Conservation (phyloP, 1,284 basidiomycete species). For the Tremellales sp. region DNA sequence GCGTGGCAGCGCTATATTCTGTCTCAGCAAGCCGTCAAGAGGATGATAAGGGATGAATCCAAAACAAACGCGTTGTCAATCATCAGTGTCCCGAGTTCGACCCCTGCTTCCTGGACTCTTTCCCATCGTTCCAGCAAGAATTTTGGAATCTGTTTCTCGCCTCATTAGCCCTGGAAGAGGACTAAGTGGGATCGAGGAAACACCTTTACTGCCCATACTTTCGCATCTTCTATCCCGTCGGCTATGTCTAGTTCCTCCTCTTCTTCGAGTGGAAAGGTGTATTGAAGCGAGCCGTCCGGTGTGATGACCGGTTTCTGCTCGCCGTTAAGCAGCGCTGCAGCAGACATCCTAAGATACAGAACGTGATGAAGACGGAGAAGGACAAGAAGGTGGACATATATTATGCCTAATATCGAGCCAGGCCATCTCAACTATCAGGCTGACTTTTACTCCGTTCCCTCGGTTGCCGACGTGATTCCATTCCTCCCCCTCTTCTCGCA, state of each 20-base stretch:
- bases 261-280: constrained; percentile 7
- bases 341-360: neutral
- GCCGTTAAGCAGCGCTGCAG: neutral
- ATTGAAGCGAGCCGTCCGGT: no score
- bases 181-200: neutral
- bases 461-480: neutral
- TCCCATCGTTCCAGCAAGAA: constrained; percentile 54
- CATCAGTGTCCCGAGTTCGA: constrained; percentile 51
- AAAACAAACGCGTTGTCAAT: constrained; percentile 49
- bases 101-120: constrained; percentile 48
- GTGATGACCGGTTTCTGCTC: neutral
- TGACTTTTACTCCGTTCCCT: neutral
- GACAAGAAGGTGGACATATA: neutral
- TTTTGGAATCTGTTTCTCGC: constrained; percentile 47
- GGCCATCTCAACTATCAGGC: neutral
- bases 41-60: neutral
- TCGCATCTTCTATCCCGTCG: constrained; percentile 17
- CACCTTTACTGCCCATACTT: constrained; percentile 44
- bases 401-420: neutral
- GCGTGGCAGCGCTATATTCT: neutral
- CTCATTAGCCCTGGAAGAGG: neutral
- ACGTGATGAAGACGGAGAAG: neutral
- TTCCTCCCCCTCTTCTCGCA: neutral
- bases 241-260: constrained; percentile 34
- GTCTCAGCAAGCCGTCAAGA: neutral